A percentile compares a stretch with the other conserved stretches of the same genome.
Evolutionary conservation across 768 basidiomycete genomes (phyloP).

Genomic region (Rhizopogon vesiculosus): DNA sequence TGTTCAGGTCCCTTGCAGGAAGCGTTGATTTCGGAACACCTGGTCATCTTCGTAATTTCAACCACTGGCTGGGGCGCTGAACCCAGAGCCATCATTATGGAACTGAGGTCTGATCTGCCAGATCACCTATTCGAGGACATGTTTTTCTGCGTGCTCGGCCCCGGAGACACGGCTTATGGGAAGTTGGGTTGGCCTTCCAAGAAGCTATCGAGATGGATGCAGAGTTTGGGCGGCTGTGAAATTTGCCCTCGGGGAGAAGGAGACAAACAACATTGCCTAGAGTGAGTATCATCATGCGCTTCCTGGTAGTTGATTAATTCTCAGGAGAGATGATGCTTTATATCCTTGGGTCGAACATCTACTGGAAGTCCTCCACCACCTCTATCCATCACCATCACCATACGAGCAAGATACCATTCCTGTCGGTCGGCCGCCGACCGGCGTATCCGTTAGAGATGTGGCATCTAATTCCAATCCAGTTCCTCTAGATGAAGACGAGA

Average conservation of each 20-base stretch:
- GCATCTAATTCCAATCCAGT: constrained; percentile 17
- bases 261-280: constrained; percentile 80
- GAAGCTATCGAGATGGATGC: constrained; percentile 62
- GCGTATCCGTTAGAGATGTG: constrained; percentile 14
- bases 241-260: constrained; percentile 72
- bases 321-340: constrained; percentile 68
- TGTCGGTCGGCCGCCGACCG: constrained; percentile 22
- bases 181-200: too few relatives aligned
- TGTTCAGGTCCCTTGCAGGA: constrained; percentile 34
- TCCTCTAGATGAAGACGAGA: constrained; percentile 28
- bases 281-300: constrained; percentile 42
- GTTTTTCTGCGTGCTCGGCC: constrained; percentile 77
- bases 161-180: constrained; percentile 83
- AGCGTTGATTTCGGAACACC: constrained; percentile 58
- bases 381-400: constrained; percentile 40
- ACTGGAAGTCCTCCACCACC: constrained; percentile 37
- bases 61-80: constrained; percentile 83
- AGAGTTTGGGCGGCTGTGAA: constrained; percentile 63
- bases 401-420: neutral
- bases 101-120: constrained; percentile 72
- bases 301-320: neutral
- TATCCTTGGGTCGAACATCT: constrained; percentile 63
- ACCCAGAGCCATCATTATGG: constrained; percentile 85
- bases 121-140: constrained; percentile 76
- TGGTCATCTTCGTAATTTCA: constrained; percentile 75